Evolutionary conservation across 2,329 filamentous ascomycete species (phyloP).

Genomic region (Ophiostoma novo-ulmi): DNA sequence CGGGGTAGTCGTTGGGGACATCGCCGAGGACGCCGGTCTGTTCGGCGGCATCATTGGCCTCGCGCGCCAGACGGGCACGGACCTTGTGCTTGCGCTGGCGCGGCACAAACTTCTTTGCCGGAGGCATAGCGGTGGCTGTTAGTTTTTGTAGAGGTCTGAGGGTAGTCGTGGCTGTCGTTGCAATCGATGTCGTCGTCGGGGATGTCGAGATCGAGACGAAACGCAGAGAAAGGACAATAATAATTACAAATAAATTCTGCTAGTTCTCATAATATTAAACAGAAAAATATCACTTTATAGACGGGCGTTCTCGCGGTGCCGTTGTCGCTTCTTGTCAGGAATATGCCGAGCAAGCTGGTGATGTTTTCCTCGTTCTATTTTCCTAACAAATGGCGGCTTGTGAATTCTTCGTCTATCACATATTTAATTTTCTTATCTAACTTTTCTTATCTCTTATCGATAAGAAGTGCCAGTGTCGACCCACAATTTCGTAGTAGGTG

Average conservation of each 20-base stretch:
- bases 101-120: constrained; percentile 49
- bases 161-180: neutral
- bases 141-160: neutral
- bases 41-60: constrained; percentile 37
- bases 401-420: neutral
- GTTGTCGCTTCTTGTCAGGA: neutral
- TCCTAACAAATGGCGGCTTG: neutral
- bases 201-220: neutral
- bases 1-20: neutral
- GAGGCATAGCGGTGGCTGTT: constrained; percentile 17
- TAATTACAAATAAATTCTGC: neutral
- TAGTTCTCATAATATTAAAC: no score
- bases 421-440: constrained; percentile 13
- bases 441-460: constrained; percentile 14
- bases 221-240: neutral
- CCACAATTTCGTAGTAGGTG: neutral
- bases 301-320: neutral
- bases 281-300: neutral
- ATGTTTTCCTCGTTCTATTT: neutral
- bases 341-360: neutral
- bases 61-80: constrained; percentile 52
- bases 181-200: neutral
- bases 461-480: neutral
- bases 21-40: constrained; percentile 24
- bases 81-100: constrained; percentile 64